Evolutionary conservation across 2,329 filamentous ascomycete species (phyloP).

Genomic region (Curvularia eragrostidis): DNA sequence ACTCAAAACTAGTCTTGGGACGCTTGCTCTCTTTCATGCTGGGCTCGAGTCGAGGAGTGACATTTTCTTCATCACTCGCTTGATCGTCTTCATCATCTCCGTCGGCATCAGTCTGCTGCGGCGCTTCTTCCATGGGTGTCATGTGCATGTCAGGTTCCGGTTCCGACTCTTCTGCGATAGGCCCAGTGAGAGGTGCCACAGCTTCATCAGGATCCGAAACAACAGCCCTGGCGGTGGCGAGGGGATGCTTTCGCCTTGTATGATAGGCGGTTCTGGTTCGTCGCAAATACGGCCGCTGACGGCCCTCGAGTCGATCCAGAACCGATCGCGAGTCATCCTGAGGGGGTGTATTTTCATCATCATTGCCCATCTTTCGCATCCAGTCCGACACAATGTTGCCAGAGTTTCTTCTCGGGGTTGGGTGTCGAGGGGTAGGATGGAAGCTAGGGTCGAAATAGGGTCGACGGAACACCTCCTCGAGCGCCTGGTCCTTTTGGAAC

Average conservation of each 20-base stretch:
- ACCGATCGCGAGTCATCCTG: conserved; percentile 66
- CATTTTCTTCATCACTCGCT: conserved; percentile 37
- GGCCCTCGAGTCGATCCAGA: conserved; percentile 64
- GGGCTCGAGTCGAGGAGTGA: conserved; percentile 25
- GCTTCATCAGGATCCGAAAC: conserved; percentile 63
- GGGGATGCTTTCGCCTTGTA: conserved; percentile 54
- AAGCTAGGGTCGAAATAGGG: conserved; percentile 67
- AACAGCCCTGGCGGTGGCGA: conserved; percentile 60
- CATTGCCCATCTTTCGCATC: conserved; percentile 75
- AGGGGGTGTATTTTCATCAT: conserved; percentile 67
- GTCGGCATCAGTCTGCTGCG: conserved; percentile 78
- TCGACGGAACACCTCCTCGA: conserved; percentile 86
- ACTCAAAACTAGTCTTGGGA: conserved; percentile 37
- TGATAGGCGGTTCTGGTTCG: conserved; percentile 54
- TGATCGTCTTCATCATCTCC: conserved; percentile 80
- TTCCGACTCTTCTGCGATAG: conserved; percentile 57
- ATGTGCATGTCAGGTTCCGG: conserved; percentile 48
- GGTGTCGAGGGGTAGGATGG: conserved; percentile 42
- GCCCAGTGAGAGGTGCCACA: conserved; percentile 40
- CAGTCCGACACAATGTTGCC: conserved; percentile 85
- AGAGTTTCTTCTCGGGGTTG: conserved; percentile 70
- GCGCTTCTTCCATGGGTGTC: conserved; percentile 53
- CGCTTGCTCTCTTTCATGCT: conserved; percentile 39
- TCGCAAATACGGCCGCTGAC: conserved; percentile 60
- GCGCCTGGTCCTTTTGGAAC: conserved; percentile 84